Percentiles rank a stretch among this genome's conserved stretches.
phyloP scores from a whole-genome alignment of 495 filamentous ascomycete species.

The Podospora pseudopauciseta region DNA sequence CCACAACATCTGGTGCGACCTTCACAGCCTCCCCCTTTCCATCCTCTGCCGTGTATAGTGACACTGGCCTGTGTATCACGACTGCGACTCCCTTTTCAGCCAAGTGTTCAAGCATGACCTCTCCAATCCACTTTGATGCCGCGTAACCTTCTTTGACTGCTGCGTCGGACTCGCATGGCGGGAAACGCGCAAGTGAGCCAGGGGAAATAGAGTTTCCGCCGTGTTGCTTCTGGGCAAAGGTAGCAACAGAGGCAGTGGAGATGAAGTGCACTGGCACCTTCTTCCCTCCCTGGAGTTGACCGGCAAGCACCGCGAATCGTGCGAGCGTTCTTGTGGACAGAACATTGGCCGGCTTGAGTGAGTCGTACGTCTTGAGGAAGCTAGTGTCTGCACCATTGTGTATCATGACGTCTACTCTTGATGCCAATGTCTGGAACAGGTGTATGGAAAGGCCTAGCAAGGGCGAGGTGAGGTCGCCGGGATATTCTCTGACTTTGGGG shows the following conservation, averaged over 20 bases:
- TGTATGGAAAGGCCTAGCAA: background rate
- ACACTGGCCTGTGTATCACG: background rate
- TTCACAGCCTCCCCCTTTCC: background rate
- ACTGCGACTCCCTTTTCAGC: background rate
- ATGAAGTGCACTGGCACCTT: slow-evolving; percentile 26
- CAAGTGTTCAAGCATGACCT: background rate
- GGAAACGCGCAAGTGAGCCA: background rate
- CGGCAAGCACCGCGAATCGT: slow-evolving; percentile 19
- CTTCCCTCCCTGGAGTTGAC: background rate
- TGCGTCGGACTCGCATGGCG: background rate
- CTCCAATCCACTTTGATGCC: background rate
- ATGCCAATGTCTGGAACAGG: background rate
- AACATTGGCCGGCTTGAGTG: slow-evolving; percentile 24
- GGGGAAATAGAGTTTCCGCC: background rate
- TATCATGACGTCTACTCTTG: slow-evolving; percentile 6
- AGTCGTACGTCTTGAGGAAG: slow-evolving; percentile 24
- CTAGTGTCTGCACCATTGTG: slow-evolving; percentile 27
- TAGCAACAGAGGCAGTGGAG: slow-evolving; percentile 13
- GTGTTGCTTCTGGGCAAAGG: background rate
- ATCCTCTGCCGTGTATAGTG: background rate
- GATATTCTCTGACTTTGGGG: background rate
- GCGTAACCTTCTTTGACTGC: background rate
- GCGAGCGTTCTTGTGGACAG: slow-evolving; percentile 20
- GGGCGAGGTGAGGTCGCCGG: background rate
- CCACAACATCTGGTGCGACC: background rate